Percentiles rank a stretch among this genome's conserved stretches.
Evolutionary conservation across 257 asterid species (phyloP).

Genomic region (Solanum pinnatisectum): DNA sequence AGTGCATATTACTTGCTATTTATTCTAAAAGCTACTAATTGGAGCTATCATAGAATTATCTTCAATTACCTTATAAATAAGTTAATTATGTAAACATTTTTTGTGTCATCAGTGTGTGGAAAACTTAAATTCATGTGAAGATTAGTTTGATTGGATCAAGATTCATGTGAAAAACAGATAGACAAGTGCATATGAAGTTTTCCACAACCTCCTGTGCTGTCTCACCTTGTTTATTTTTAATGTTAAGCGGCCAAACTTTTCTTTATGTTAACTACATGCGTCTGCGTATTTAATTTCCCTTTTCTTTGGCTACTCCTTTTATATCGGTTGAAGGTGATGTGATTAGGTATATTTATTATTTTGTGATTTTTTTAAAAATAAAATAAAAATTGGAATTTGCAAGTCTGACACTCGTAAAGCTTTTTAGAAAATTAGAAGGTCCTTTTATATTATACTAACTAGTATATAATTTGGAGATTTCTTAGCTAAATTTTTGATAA

Average conservation of each 20-base stretch:
- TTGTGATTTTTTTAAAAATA: not conserved
- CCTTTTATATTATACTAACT: no score
- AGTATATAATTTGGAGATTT: not conserved
- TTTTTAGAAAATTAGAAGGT: not conserved
- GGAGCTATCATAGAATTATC: not conserved
- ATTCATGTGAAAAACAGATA: constrained; percentile 1
- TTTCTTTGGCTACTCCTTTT: not conserved
- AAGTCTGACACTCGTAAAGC: not conserved
- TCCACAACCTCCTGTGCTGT: not conserved
- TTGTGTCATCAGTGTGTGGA: not conserved
- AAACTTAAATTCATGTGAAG: not conserved
- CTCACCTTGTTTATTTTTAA: not conserved
- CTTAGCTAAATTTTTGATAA: not conserved
- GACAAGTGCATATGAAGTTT: not conserved
- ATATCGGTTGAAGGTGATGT: not conserved
- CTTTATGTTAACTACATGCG: not conserved
- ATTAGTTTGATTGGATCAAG: not conserved
- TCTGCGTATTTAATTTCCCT: not conserved
- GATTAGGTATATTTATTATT: not conserved
- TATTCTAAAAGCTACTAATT: not conserved
- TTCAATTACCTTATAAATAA: not conserved
- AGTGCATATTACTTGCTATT: not conserved
- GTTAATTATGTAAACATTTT: not conserved
- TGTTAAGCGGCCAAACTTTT: not conserved
- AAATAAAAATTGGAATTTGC: not conserved